phyloP scores from a whole-genome alignment of 805 yeast species.

The Suhomyces vadensis region DNA sequence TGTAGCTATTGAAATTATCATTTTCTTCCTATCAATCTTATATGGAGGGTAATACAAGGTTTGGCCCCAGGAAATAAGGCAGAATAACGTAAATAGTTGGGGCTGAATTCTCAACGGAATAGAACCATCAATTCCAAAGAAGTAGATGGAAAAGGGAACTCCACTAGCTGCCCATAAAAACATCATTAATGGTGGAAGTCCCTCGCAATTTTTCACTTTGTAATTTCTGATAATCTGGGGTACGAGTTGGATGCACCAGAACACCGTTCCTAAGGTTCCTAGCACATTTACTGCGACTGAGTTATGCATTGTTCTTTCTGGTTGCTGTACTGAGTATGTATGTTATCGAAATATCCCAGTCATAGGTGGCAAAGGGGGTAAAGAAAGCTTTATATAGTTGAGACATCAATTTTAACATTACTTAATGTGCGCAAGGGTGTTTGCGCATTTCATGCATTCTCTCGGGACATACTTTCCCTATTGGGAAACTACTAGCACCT shows the following conservation, averaged over 20 bases:
- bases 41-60: constrained; percentile 71
- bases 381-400: neutral
- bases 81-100: constrained; percentile 71
- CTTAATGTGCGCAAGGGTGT: neutral
- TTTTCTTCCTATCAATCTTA: constrained; percentile 31
- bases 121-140: constrained; percentile 66
- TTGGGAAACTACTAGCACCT: too few relatives aligned
- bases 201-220: constrained; percentile 75
- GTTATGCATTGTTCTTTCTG: constrained; percentile 21
- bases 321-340: too few relatives aligned
- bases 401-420: neutral
- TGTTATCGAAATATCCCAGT: neutral
- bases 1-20: constrained; percentile 33
- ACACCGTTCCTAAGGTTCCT: constrained; percentile 85
- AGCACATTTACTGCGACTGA: constrained; percentile 66
- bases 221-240: constrained; percentile 83
- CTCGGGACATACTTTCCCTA: neutral
- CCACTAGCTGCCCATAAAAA: constrained; percentile 74
- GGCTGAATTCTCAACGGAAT: constrained; percentile 87
- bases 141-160: constrained; percentile 84
- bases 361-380: neutral
- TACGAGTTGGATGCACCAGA: constrained; percentile 89
- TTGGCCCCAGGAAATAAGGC: constrained; percentile 66
- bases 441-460: neutral
- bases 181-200: constrained; percentile 87